Evolutionary conservation across 2,329 filamentous ascomycete species (phyloP).

Genomic region (Mycocentrospora acerina): DNA sequence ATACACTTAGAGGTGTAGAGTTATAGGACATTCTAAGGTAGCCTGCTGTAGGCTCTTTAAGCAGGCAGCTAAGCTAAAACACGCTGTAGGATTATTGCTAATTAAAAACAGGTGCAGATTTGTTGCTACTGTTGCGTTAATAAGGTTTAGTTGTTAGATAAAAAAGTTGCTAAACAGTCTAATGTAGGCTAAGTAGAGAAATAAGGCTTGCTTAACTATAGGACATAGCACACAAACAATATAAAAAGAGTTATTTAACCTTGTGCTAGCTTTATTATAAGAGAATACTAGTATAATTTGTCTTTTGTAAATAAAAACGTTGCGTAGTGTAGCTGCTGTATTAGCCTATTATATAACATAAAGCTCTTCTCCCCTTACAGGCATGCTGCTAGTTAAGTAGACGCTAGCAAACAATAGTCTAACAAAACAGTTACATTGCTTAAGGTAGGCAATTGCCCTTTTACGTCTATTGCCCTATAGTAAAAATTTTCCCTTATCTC

Average conservation of each 20-base stretch:
- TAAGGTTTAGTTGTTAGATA: constrained; percentile 4
- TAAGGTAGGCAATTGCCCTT: constrained; percentile 1
- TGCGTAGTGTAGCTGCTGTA: constrained; percentile 1
- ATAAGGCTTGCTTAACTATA: constrained; percentile 1
- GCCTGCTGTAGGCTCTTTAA: constrained; percentile 2
- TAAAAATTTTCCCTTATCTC: neutral
- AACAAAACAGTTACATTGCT: constrained; percentile 1
- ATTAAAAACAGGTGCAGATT: constrained; percentile 4
- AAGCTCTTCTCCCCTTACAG: constrained; percentile 1
- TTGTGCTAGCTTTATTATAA: constrained; percentile 4
- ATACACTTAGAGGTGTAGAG: constrained; percentile 1
- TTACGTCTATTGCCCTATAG: constrained; percentile 1
- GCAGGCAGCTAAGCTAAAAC: constrained; percentile 2
- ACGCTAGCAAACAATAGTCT: neutral
- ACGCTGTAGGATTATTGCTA: neutral
- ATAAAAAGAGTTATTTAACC: constrained; percentile 1
- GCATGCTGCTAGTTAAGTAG: constrained; percentile 1
- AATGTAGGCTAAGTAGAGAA: constrained; percentile 6
- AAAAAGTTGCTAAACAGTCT: constrained; percentile 4
- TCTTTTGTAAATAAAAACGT: constrained; percentile 2
- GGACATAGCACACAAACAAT: constrained; percentile 5
- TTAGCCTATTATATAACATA: neutral
- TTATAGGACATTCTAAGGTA: constrained; percentile 2
- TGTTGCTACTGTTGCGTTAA: constrained; percentile 1
- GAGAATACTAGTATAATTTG: constrained; percentile 1